Evolutionary conservation across 495 filamentous ascomycete species (phyloP), one percentile per base, ranked within the genome.

Genomic region (Astrocystis sublimbata): DNA sequence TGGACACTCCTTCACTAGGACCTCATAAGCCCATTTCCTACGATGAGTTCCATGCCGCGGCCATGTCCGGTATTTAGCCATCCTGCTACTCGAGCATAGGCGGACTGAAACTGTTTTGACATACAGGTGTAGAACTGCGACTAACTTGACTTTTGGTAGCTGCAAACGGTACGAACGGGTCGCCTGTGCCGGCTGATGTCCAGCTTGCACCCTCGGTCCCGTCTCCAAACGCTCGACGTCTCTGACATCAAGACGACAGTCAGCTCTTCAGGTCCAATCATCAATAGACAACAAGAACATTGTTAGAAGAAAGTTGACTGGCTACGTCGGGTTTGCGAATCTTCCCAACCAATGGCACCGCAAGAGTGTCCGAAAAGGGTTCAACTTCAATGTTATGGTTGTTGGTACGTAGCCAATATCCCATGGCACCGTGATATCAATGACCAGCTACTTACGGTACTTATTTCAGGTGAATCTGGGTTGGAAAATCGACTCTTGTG

Each of bases 361-460:
- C 78, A 98, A 98, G 89, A 97, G 93, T 85, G 96, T 98, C 70
- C 90, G 94, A 73, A 98, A 98, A 78, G 94, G 94, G 61, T 98
- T 98, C 87, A 98, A 98, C 85, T 98, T 98, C 85, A 98, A 98
- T 73, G 94, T 98, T 61, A 98, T 98, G 94, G 94, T 98, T 77
- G 94, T 98, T 77, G 94, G 94, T 98, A 83, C 62, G 82, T 84
- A 42, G 57, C n/a, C n/a, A n/a, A n/a, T n/a, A n/a, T n/a, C n/a
- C n/a, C n/a, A 58, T 28, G 9, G 35, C 46, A 8, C 43, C 26
- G 6, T 12, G 3, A 8, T 9, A 24, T 64, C 10, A 33, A 13
- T 1, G 40, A 17, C 17, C 35, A 59, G 56, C 31, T 49, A 23
- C 67, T 71, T 63, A 61, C 65, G 35, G n/a, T n/a, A n/a, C n/a